Evolutionary conservation across 495 filamentous ascomycete species (phyloP).

Genomic region (Penicillium daleae): DNA sequence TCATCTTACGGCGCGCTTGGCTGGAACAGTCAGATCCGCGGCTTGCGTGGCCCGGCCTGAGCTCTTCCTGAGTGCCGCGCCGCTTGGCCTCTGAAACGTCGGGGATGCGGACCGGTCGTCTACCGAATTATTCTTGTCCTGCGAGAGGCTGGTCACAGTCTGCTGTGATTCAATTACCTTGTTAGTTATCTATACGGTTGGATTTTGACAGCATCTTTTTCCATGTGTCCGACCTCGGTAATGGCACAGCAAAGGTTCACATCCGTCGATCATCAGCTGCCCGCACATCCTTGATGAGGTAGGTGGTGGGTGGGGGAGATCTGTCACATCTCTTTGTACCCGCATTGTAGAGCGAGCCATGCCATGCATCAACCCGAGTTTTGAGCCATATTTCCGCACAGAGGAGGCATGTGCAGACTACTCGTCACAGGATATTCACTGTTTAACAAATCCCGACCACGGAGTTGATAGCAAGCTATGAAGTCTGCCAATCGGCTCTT

Average conservation of each 20-base stretch:
- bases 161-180: no score
- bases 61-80: background rate
- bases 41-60: conserved; percentile 15
- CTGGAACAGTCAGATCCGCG: conserved; percentile 13
- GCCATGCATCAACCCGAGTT: background rate
- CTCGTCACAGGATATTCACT: background rate
- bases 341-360: background rate
- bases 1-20: conserved; percentile 12
- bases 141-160: background rate
- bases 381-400: background rate
- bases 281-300: background rate
- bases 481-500: background rate
- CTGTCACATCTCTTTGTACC: background rate
- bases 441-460: background rate
- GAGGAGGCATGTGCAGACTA: background rate
- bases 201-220: background rate
- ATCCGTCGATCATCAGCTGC: background rate
- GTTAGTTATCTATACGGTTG: background rate
- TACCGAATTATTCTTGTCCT: background rate
- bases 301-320: background rate
- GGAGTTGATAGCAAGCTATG: background rate
- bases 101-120: conserved; percentile 10
- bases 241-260: background rate
- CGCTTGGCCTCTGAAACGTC: conserved; percentile 2
- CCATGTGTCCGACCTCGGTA: conserved; percentile 2